A percentile compares a stretch with the other conserved stretches of the same genome.
These are phyloP conservation scores for Rhodotorula glutinis DNA, from an alignment of 1,284 basidiomycete species.

Conservation along the genomic window DNA sequence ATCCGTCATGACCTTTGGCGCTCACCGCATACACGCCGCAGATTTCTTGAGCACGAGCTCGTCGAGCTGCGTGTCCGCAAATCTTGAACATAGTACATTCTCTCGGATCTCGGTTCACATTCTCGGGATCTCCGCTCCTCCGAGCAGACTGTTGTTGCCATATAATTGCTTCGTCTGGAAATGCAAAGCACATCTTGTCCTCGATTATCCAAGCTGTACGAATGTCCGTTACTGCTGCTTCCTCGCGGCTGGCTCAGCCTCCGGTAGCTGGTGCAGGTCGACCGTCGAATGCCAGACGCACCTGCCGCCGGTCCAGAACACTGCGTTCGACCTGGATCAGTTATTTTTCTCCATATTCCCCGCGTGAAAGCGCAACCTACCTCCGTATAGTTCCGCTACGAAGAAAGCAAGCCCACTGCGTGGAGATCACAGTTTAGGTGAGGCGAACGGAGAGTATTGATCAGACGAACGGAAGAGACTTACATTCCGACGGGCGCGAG, in stretches of 20 bases:
- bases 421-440: no score
- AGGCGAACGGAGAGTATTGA: background rate
- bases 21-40: background rate
- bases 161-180: no score
- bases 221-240: background rate
- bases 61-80: constrained; percentile 11
- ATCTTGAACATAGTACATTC: no score
- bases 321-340: background rate
- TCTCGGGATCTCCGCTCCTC: no score
- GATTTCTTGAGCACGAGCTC: constrained; percentile 16
- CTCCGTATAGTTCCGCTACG: constrained; percentile 60
- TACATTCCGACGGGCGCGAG: constrained; percentile 63
- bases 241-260: background rate
- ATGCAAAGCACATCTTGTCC: no score
- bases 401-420: constrained; percentile 65
- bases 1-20: background rate
- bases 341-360: no score
- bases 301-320: constrained; percentile 15
- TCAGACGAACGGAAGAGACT: background rate
- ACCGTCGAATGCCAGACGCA: background rate
- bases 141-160: no score
- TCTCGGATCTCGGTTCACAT: no score
- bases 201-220: no score
- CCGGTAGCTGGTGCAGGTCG: background rate
- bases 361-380: constrained; percentile 44